Percentiles rank a stretch among this genome's conserved stretches.
Evolutionary conservation across 768 basidiomycete genomes (phyloP).

Genomic region (Leucogyrophana mollusca): DNA sequence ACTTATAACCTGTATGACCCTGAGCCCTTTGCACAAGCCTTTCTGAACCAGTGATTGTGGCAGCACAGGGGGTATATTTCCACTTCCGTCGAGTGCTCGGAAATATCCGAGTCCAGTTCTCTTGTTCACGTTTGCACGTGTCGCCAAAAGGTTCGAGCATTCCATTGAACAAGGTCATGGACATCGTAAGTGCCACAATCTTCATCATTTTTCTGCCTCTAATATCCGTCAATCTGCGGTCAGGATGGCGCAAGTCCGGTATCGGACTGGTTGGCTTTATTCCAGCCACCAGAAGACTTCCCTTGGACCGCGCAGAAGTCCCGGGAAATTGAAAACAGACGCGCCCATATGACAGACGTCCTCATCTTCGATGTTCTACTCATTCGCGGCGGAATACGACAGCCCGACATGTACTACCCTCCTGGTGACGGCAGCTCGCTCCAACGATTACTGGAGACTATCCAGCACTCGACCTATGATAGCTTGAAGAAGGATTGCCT

Average conservation of each 20-base stretch:
- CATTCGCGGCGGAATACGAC: conserved; percentile 56
- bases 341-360: conserved; percentile 57
- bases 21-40: too few relatives aligned
- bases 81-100: too few relatives aligned
- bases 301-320: conserved; percentile 56
- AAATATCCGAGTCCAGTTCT: too few relatives aligned
- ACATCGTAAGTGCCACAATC: conserved; percentile 20
- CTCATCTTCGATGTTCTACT: conserved; percentile 78
- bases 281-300: conserved; percentile 55
- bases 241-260: conserved; percentile 16
- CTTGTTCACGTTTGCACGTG: too few relatives aligned
- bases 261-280: conserved; percentile 31
- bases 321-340: conserved; percentile 60
- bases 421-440: conserved; percentile 57
- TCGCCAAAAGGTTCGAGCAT: too few relatives aligned
- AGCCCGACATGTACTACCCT: conserved; percentile 66
- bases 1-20: neutral
- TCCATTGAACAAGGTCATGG: conserved; percentile 20
- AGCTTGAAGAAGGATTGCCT: conserved; percentile 77
- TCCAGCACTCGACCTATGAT: conserved; percentile 65
- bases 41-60: too few relatives aligned
- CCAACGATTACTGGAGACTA: conserved; percentile 56
- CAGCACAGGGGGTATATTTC: too few relatives aligned
- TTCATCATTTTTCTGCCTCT: conserved; percentile 2
- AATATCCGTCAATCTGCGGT: neutral